These are phyloP conservation scores for Sarocladium brachiariae DNA, from an alignment of 2,329 filamentous ascomycete genomes.

Conservation along the genomic window DNA sequence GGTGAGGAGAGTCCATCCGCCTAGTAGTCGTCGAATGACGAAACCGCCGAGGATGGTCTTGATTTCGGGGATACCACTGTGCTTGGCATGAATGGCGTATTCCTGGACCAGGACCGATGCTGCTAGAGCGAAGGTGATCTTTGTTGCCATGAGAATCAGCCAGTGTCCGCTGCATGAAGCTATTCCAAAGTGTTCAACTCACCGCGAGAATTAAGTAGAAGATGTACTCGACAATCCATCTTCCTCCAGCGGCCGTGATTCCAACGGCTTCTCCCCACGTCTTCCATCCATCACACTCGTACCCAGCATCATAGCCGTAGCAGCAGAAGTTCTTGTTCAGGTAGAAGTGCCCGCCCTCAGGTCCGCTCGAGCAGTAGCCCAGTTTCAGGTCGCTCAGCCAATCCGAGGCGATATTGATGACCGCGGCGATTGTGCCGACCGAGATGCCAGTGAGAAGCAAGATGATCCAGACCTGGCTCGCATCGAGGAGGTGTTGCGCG, in stretches of 20 bases:
- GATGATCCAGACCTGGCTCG: slow-evolving; percentile 86
- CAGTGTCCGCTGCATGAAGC: no score
- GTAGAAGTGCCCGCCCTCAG: slow-evolving; percentile 82
- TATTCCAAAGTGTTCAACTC: no score
- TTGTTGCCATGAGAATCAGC: background rate
- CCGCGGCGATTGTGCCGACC: slow-evolving; percentile 77
- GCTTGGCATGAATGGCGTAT: slow-evolving; percentile 82
- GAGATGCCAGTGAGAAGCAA: slow-evolving; percentile 78
- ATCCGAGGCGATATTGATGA: slow-evolving; percentile 82
- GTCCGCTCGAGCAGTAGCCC: slow-evolving; percentile 71
- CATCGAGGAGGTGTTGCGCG: slow-evolving; percentile 67
- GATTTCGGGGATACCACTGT: slow-evolving; percentile 95
- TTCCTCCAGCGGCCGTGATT: slow-evolving; percentile 56
- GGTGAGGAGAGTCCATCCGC: slow-evolving; percentile 78
- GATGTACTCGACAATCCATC: slow-evolving; percentile 79
- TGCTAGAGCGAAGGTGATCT: slow-evolving; percentile 70
- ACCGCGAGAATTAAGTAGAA: slow-evolving; percentile 84
- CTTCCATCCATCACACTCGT: slow-evolving; percentile 80
- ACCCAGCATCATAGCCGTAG: slow-evolving; percentile 77
- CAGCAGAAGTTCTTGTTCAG: slow-evolving; percentile 90
- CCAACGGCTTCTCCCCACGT: slow-evolving; percentile 74
- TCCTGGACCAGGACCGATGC: slow-evolving; percentile 75
- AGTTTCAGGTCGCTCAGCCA: slow-evolving; percentile 92
- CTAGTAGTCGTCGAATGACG: slow-evolving; percentile 81
- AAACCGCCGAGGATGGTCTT: slow-evolving; percentile 94